Conservation (phyloP, 2,329 filamentous ascomycete species). For the Setomelanomma holmii region DNA sequence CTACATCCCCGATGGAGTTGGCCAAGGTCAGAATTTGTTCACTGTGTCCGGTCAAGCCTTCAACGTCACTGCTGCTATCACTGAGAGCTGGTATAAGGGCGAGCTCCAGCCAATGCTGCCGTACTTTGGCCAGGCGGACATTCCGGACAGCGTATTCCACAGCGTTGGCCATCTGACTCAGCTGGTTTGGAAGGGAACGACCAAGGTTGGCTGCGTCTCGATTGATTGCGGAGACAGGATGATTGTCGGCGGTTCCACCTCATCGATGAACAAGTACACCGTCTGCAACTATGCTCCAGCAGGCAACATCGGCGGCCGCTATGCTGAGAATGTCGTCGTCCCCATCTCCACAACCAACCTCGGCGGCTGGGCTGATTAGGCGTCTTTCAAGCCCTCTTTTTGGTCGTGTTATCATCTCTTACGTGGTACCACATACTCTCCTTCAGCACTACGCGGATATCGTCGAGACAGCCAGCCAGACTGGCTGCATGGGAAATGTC, state of each 20-base stretch:
- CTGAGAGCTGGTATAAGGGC: conserved; percentile 87
- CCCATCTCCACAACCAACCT: conserved; percentile 41
- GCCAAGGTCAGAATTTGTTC: conserved; percentile 94
- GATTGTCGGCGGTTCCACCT: conserved; percentile 24
- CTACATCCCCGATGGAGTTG: conserved; percentile 33
- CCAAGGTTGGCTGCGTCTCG: conserved; percentile 46
- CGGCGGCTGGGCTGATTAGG: conserved; percentile 39
- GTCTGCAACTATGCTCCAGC: conserved; percentile 86
- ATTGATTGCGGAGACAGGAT: conserved; percentile 38
- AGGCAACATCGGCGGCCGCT: conserved; percentile 66
- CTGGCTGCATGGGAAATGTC: conserved; percentile 1
- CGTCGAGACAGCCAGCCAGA: background rate
- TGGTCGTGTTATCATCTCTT: background rate
- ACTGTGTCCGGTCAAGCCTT: conserved; percentile 62
- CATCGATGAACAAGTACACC: conserved; percentile 56
- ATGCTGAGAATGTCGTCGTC: conserved; percentile 59
- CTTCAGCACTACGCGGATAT: conserved; percentile 1
- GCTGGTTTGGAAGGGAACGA: conserved; percentile 48
- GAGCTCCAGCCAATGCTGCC: conserved; percentile 67
- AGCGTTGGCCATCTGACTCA: conserved; percentile 47
- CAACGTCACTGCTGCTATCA: conserved; percentile 72
- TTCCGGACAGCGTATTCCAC: conserved; percentile 56
- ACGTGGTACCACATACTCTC: conserved; percentile 3
- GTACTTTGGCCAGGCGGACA: conserved; percentile 65
- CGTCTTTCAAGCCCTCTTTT: conserved; percentile 10